Base-by-base conservation (phyloP, 495 filamentous ascomycete species). In the Penicillium fimorum region DNA sequence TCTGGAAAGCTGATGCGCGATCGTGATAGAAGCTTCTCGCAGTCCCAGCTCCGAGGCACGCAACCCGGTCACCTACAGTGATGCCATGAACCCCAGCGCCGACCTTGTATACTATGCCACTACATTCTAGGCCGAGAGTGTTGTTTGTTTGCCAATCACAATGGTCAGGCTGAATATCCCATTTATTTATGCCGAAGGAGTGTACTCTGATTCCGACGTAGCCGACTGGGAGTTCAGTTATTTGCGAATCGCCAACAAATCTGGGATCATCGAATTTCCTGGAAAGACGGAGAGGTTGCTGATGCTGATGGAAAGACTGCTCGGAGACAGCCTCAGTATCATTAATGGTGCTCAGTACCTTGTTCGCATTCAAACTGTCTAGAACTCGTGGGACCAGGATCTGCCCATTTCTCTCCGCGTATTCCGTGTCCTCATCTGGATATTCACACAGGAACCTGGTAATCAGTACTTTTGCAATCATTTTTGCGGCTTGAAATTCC, bases 21-120 rank as follows among this genome's bases (percentile, higher is more conserved):
- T 60, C 55, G 10, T 62, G 51, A 49, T 70, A 66, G 13, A 47
- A 55, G 18, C 46, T 65, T 17, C 56, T 50, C 9, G 61, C 55
- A 3, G 59, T 63, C 5, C 65, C 68, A 2, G 58, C 56, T 10
- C 59, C 60, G 32, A 74, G 55, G 33, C 72, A 63, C 3, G 63
- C 68, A 7, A 83, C 82, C 0, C 82, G 73, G 38, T 84, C 73
- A 5, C 82, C 82, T 5, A 70, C 50, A 13, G 66, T 55, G 17
- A 79, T 57, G 8, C 44, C 35, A 13, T 60, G 53, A 5, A 79
- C 71, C 0, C 37, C 56, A 4, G 50, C 11, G 2, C 67, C 67
- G 7, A 70, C 62, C 1, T 56, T 43, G 17, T 67, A 68, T 7
- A 84, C 68, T 7, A 78, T 48, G 15, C 80, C 82, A 38, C 68